Percentiles rank a stretch among this genome's conserved stretches.
phyloP scores from a whole-genome alignment of 257 asterid species.

The Gentiana straminea region DNA sequence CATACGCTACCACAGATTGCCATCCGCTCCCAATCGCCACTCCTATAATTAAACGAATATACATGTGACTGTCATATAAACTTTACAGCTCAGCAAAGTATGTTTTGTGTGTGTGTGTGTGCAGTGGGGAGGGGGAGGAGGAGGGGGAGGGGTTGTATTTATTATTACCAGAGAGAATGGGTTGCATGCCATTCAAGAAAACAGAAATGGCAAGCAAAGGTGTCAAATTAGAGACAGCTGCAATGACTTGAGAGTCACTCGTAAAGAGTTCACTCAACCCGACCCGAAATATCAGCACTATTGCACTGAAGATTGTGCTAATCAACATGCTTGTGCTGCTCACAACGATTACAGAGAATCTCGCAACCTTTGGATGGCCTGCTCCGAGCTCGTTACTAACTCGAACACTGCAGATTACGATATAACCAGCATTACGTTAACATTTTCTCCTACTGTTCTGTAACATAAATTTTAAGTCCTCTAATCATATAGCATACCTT shows the following conservation, averaged over 20 bases:
- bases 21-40: constrained; percentile 34
- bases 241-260: constrained; percentile 17
- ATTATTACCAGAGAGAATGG: constrained; percentile 17
- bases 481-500: constrained; percentile 12
- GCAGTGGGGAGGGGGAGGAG: not conserved
- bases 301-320: constrained; percentile 14
- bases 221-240: constrained; percentile 16
- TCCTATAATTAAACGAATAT: constrained; percentile 2
- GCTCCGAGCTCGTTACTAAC: constrained; percentile 26
- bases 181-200: constrained; percentile 24
- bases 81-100: not conserved
- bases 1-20: constrained; percentile 24
- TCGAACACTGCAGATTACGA: constrained; percentile 13
- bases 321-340: constrained; percentile 11
- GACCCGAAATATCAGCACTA: constrained; percentile 17
- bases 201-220: constrained; percentile 25
- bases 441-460: too few relatives aligned
- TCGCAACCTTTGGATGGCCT: constrained; percentile 26
- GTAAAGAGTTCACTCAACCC: constrained; percentile 22
- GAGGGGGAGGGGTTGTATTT: not conserved
- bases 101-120: too few relatives aligned
- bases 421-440: not conserved
- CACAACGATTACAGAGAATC: constrained; percentile 21
- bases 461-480: not conserved
- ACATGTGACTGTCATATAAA: not conserved